Evolutionary conservation across 1,284 basidiomycete genomes (phyloP).

Genomic region (Limonomyces culmigenus): DNA sequence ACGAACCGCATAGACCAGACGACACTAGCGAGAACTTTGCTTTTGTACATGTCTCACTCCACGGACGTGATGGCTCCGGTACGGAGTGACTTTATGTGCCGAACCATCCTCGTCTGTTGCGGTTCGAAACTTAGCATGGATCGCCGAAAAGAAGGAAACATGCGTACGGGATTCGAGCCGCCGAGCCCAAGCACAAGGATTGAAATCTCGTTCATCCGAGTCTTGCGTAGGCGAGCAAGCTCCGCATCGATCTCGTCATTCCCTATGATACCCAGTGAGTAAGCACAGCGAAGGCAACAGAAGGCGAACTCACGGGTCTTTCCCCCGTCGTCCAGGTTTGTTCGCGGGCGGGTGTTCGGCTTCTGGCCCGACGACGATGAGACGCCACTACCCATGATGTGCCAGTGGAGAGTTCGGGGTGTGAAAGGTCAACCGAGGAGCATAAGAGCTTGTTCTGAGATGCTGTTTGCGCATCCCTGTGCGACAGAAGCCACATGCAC

Average conservation of each 20-base stretch:
- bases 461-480: too few species aligned
- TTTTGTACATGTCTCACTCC: constrained; percentile 91
- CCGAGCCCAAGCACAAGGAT: constrained; percentile 84
- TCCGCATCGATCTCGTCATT: constrained; percentile 96
- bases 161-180: constrained; percentile 77
- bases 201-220: constrained; percentile 92
- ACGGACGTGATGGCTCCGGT: constrained; percentile 81
- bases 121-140: constrained; percentile 1
- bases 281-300: too few species aligned
- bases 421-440: too few species aligned
- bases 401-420: too few species aligned
- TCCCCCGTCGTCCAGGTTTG: too few species aligned
- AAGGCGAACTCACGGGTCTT: too few species aligned
- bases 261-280: too few species aligned
- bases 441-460: too few species aligned
- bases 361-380: too few species aligned
- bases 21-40: constrained; percentile 94
- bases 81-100: constrained; percentile 95
- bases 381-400: too few species aligned
- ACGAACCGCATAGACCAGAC: constrained; percentile 85
- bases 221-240: constrained; percentile 81
- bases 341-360: too few species aligned
- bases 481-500: too few species aligned
- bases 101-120: constrained; percentile 75
- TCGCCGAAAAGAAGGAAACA: background rate